Base-by-base conservation (phyloP, 2,329 filamentous ascomycete genomes). In the Colletotrichum musicola region DNA sequence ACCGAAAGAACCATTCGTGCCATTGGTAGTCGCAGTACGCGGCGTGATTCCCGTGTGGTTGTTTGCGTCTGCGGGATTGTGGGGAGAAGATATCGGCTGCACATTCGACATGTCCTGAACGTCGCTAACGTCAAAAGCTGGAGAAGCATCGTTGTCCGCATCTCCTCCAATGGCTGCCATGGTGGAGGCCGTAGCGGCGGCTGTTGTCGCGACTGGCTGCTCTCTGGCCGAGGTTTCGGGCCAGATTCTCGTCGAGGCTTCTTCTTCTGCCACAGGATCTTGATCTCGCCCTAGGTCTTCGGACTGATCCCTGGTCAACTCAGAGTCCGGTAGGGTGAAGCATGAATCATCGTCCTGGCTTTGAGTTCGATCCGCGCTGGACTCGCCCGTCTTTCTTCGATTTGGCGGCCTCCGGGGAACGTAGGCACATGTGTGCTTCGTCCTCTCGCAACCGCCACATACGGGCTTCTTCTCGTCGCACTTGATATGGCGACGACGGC, bases 381-480 rank as follows among this genome's bases (percentile, higher is more conserved):
- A 42, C 16, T 44, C 40, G 25, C 18, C 44, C 5, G 63, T 47
- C 5, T 38, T 59, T 44, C 51, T 57, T 20, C 59, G 44, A 25
- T 63, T 56, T 9, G 53, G 64, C 38, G 59, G 59, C 2, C 59
- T 51, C 3, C 59, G 54, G 14, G 59, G 59, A 10, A 30, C 46
- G 14, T 67, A 67, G 3, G 18, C 40, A 14, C 64, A 67, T 20
- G 14, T 9, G 14, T 47, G 64, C 27, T 53, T 63, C 7, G 51
- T 57, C 6, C 69, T 64, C 20, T 64, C 56, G 25, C 69, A 71
- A 14, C 61, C 61, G 22, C 56, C 61, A 62, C 75, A 75, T 46
- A 65, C 46, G 7, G 74, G 73, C 53, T 74, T 75, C 5, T 58
- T 61, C 60, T 74, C 74, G n/a, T 75, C 73, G 47, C 73, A 75